Conservation (phyloP, 495 filamentous ascomycete species). For the Aspergillus hancockii region DNA sequence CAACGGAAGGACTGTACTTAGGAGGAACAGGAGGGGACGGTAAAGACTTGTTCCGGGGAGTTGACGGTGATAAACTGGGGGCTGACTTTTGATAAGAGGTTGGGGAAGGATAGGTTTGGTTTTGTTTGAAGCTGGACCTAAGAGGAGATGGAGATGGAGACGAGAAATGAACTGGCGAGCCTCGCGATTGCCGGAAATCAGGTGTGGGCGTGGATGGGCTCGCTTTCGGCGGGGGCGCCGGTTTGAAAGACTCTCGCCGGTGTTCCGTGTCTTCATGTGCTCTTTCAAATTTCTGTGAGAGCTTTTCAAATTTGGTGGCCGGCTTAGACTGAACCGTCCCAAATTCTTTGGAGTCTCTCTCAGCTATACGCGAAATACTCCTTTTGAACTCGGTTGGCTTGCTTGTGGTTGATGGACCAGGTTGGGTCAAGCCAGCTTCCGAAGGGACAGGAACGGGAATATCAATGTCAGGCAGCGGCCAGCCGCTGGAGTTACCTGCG, state of each 20-base stretch:
- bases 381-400: conserved; percentile 15
- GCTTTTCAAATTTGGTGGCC: conserved; percentile 11
- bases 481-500: conserved; percentile 10
- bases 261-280: conserved; percentile 19
- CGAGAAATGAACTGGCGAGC: conserved; percentile 29
- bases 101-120: conserved; percentile 27
- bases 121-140: conserved; percentile 39
- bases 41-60: conserved; percentile 29
- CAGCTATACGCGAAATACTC: conserved; percentile 15
- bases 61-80: conserved; percentile 24
- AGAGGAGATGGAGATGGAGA: conserved; percentile 44
- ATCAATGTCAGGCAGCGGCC: conserved; percentile 24
- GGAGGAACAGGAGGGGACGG: conserved; percentile 47
- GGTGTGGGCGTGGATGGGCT: conserved; percentile 37
- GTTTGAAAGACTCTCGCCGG: conserved; percentile 24
- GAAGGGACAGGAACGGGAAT: conserved; percentile 1
- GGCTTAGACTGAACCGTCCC: conserved; percentile 7
- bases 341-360: conserved; percentile 12
- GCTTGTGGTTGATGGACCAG: conserved; percentile 6
- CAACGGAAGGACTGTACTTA: conserved; percentile 31
- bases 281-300: conserved; percentile 16
- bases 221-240: conserved; percentile 46
- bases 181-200: conserved; percentile 30
- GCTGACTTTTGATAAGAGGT: conserved; percentile 21
- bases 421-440: conserved; percentile 5